phyloP scores from a whole-genome alignment of 176 grass and related monocot species.

The Musa schizocarpa region DNA sequence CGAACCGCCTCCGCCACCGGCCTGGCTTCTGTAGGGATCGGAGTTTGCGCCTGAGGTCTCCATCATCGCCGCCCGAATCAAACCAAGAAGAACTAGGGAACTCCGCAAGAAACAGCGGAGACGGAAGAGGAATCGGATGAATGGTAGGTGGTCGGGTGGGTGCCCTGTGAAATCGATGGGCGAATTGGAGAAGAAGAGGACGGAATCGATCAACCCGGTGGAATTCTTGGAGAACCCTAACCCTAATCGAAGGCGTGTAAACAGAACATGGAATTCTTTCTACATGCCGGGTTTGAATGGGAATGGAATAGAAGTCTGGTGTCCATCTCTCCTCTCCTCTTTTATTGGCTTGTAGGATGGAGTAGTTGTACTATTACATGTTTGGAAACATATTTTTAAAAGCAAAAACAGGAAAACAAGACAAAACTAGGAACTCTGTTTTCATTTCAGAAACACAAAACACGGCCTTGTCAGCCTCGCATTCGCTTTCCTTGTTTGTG shows the following conservation, averaged over 20 bases:
- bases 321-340: no score
- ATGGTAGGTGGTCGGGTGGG: neutral
- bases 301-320: no score
- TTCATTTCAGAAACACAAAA: no score
- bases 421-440: no score
- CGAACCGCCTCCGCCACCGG: constrained; percentile 20
- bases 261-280: neutral
- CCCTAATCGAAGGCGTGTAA: neutral
- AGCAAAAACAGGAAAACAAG: no score
- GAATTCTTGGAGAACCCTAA: neutral
- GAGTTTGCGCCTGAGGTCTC: constrained; percentile 32
- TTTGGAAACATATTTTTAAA: no score
- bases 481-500: no score
- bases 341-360: no score
- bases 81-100: neutral
- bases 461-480: no score
- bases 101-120: neutral
- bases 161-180: neutral
- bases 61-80: constrained; percentile 26
- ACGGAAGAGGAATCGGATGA: neutral
- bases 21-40: constrained; percentile 28
- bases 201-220: neutral
- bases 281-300: no score
- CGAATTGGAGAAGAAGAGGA: neutral
- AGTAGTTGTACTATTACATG: no score